These are phyloP conservation scores for Linnemannia elongata DNA, from an alignment of 192 early-diverging fungal species.

Conservation along the genomic window DNA sequence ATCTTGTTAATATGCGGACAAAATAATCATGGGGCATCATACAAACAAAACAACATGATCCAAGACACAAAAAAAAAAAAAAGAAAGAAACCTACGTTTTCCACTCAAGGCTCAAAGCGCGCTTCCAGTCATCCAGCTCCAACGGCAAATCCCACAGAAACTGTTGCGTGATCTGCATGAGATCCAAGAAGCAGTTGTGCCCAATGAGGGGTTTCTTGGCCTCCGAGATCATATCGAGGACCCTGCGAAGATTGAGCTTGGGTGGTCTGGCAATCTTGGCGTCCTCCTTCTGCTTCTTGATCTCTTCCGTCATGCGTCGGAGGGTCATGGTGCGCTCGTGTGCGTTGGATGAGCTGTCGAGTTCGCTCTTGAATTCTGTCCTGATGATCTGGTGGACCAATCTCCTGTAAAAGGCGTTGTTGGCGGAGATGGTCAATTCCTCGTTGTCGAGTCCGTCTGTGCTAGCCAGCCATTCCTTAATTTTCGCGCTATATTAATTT, in stretches of 20 bases:
- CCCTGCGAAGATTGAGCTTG: slow-evolving; percentile 72
- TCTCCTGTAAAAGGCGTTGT: slow-evolving; percentile 76
- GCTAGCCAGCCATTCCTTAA: slow-evolving; percentile 62
- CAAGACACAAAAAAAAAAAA: background rate
- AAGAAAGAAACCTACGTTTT: slow-evolving; percentile 62
- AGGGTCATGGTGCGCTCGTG: slow-evolving; percentile 59
- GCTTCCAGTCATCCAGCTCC: slow-evolving; percentile 79
- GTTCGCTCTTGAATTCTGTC: slow-evolving; percentile 38
- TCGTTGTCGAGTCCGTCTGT: slow-evolving; percentile 2
- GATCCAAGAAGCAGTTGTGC: slow-evolving; percentile 92
- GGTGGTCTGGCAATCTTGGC: slow-evolving; percentile 42
- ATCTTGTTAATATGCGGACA: background rate
- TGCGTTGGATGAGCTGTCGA: slow-evolving; percentile 23
- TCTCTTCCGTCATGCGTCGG: slow-evolving; percentile 52
- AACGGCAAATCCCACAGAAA: slow-evolving; percentile 80
- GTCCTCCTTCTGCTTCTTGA: slow-evolving; percentile 57
- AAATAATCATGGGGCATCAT: background rate
- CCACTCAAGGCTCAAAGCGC: slow-evolving; percentile 66
- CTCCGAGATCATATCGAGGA: slow-evolving; percentile 83
- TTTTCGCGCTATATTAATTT: slow-evolving; percentile 14
- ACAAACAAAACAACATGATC: background rate
- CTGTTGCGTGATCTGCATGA: slow-evolving; percentile 84
- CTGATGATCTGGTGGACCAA: slow-evolving; percentile 84
- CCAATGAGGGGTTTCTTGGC: slow-evolving; percentile 85
- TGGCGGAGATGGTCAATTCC: slow-evolving; percentile 57